Evolutionary conservation across 108 stramenopile genomes (phyloP), one percentile per base, ranked within the genome.

Genomic region (Cylindrotheca closterium): DNA sequence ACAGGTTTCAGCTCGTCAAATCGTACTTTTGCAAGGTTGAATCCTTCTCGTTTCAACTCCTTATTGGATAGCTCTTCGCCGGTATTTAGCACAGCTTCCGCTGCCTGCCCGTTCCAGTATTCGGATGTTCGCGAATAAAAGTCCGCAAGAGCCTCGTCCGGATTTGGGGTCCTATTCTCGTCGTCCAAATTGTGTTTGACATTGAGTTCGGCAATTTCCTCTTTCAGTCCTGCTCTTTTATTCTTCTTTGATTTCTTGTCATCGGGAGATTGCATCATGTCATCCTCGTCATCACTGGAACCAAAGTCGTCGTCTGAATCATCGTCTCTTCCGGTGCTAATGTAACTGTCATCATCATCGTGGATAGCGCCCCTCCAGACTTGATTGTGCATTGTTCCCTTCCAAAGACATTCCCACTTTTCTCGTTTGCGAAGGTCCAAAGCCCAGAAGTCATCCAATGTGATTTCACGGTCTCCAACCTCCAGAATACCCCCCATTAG

Each of bases 391-490:
- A 95, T 93, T 15, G 83, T 79, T 56, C 94, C 94, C 24, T 73
- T 75, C 75, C 81, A 92, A 27, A 93, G 63, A 45, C 94, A 95
- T 26, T 83, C 79, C 94, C 94, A 95, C 48, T 79, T 62, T 19
- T 91, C 85, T 53, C 91, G 77, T 61, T 93, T 92, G 23, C 80
- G 78, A 55, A 95, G 53, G 64, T 95, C 94, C 29, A 95, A 63
- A 18, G 81, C 65, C 94, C 94, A 95, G 28, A 86, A 77, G 61
- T 95, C 94, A 71, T 95, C 94, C 42, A 95, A 67, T 26, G 94
- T 95, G 29, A 95, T 83, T 65, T 95, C 94, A 47, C 94, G 67
- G 68, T 95, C 91, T 27, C 94, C 94, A 23, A 95, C 86, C 65
- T 95, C 94, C n/a, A 95, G 62, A 47, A 95, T 74, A 5, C 94